Percentiles rank a stretch among this genome's conserved stretches.
These are phyloP conservation scores for Strigomonas culicis DNA, from an alignment of 208 protist species.

Conservation along the genomic window DNA sequence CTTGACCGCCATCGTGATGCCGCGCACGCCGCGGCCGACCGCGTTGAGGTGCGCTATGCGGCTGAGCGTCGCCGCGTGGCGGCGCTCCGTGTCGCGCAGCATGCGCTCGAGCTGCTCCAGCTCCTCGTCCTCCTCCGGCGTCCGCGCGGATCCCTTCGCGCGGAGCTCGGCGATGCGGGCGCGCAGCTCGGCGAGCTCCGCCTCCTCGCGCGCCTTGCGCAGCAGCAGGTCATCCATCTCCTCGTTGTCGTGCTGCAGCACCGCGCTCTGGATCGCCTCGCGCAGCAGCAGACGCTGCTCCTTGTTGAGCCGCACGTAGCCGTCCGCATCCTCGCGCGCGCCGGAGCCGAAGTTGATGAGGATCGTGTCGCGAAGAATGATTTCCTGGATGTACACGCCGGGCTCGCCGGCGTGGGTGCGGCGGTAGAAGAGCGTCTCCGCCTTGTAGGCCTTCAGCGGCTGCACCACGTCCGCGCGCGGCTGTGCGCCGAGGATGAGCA, in stretches of 20 bases:
- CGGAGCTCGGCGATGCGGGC: slow-evolving; percentile 12
- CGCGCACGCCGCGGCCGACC: slow-evolving; percentile 50
- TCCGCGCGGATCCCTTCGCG: slow-evolving; percentile 30
- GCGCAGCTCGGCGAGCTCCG: slow-evolving; percentile 43
- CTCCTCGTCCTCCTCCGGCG: slow-evolving; percentile 73
- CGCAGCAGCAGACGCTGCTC: slow-evolving; percentile 35
- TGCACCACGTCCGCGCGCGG: slow-evolving; percentile 29
- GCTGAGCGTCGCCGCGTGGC: slow-evolving; percentile 45
- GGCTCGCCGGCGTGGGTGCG: slow-evolving; percentile 35
- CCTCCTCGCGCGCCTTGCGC: slow-evolving; percentile 4
- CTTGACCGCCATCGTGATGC: slow-evolving; percentile 44
- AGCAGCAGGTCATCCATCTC: slow-evolving; percentile 43
- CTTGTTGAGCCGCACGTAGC: slow-evolving; percentile 49
- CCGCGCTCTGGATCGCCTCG: slow-evolving; percentile 26
- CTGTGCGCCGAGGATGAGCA: slow-evolving; percentile 37
- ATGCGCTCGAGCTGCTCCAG: slow-evolving; percentile 59
- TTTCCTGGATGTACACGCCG: slow-evolving; percentile 50
- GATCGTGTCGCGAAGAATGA: slow-evolving; percentile 54
- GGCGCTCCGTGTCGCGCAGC: slow-evolving; percentile 39
- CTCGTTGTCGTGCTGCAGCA: slow-evolving; percentile 52
- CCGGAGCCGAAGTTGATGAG: slow-evolving; percentile 60
- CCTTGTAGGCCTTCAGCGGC: slow-evolving; percentile 34
- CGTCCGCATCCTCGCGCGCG: slow-evolving; percentile 30
- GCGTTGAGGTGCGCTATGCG: slow-evolving; percentile 58
- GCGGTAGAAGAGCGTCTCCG: slow-evolving; percentile 54